phyloP scores from a whole-genome alignment of 768 basidiomycete genomes.

The Grammothele lineata region DNA sequence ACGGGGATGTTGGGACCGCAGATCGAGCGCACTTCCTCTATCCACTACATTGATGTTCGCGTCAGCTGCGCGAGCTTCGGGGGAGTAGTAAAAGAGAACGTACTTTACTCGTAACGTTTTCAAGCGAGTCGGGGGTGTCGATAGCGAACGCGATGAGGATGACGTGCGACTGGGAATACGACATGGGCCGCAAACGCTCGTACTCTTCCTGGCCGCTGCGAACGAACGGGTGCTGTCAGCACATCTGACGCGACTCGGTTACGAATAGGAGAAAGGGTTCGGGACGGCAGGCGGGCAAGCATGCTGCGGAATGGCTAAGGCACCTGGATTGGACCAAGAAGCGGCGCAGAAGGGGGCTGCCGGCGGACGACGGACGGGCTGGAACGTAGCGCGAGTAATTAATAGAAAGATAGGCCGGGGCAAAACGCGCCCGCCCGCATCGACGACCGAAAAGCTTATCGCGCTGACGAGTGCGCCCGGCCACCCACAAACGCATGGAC shows the following conservation, averaged over 20 bases:
- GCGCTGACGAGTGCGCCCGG: too few species aligned
- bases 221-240: constrained; percentile 15
- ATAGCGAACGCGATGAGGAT: constrained; percentile 97
- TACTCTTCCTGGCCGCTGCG: constrained; percentile 96
- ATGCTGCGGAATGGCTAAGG: too few species aligned
- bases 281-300: not conserved
- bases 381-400: too few species aligned
- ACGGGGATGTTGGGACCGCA: constrained; percentile 92
- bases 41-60: constrained; percentile 61
- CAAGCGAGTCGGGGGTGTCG: constrained; percentile 94
- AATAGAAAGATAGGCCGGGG: too few species aligned
- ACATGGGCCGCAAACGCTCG: constrained; percentile 95
- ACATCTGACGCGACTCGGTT: not conserved
- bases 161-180: constrained; percentile 97
- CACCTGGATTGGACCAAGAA: not conserved
- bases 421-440: too few species aligned
- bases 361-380: too few species aligned
- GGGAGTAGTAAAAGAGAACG: constrained; percentile 9
- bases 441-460: too few species aligned
- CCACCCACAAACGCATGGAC: too few species aligned
- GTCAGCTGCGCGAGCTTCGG: too few species aligned
- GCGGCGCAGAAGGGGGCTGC: not conserved
- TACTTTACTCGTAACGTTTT: constrained; percentile 93
- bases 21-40: constrained; percentile 95
- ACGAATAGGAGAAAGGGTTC: not conserved